These are phyloP conservation scores for Trifolium fragiferum DNA, from an alignment of 306 rosid genomes.

Conservation along the genomic window DNA sequence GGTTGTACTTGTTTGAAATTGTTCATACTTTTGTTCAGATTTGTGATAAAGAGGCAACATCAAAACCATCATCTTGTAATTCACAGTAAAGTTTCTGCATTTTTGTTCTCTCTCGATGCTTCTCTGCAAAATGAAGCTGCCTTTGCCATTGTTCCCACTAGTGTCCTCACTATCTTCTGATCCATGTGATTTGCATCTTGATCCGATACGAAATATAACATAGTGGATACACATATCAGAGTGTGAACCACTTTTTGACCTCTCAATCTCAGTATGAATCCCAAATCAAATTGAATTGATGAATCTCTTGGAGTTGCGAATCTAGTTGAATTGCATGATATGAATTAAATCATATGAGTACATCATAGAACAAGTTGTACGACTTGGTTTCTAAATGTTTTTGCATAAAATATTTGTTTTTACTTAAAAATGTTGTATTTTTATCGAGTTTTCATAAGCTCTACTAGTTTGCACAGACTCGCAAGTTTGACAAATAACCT, in stretches of 20 bases:
- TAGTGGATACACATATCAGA: not conserved
- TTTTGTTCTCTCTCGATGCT: not conserved
- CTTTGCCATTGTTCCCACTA: not conserved
- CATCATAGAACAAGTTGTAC: not conserved
- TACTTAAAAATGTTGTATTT: not conserved
- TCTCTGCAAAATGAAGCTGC: not conserved
- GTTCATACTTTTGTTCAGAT: too few relatives aligned
- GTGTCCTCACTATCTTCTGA: not conserved
- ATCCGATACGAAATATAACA: not conserved
- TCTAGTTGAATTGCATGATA: not conserved
- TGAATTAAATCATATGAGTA: not conserved
- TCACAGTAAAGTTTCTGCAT: not conserved
- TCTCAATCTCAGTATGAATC: not conserved
- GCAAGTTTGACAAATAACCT: not conserved
- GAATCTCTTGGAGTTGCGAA: not conserved
- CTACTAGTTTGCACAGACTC: not conserved
- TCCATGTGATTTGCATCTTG: not conserved
- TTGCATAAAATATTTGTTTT: not conserved
- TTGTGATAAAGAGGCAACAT: not conserved
- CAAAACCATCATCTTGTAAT: not conserved
- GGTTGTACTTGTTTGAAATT: too few relatives aligned
- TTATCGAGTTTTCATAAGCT: not conserved
- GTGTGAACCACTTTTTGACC: not conserved
- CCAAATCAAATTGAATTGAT: not conserved
- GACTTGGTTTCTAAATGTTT: not conserved